Evolutionary conservation across 208 protist genomes (phyloP).

Genomic region (Leishmania turanica): DNA sequence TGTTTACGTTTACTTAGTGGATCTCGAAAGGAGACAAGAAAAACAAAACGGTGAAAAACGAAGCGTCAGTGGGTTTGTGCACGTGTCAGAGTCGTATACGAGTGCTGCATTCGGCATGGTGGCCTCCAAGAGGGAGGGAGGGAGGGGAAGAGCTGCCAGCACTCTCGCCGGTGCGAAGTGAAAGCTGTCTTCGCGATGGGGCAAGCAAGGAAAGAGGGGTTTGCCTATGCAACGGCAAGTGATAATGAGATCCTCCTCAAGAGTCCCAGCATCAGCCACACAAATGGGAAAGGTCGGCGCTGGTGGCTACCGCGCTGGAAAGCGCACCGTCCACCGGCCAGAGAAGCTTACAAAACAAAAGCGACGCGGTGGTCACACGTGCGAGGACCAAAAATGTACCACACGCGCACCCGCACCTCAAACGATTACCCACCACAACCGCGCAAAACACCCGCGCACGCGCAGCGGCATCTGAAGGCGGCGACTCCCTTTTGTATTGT

Average conservation of each 20-base stretch:
- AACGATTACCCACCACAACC: background rate
- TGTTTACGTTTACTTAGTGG: slow-evolving; percentile 3
- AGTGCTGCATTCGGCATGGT: background rate
- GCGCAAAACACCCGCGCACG: background rate
- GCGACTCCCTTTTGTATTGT: background rate
- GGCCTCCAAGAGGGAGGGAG: background rate
- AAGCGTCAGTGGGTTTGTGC: background rate
- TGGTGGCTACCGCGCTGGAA: background rate
- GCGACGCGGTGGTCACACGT: background rate
- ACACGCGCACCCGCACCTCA: background rate
- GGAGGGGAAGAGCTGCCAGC: background rate
- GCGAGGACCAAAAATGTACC: background rate
- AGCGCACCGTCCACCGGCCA: background rate
- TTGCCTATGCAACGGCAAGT: background rate
- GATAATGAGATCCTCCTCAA: background rate
- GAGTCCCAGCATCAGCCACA: background rate
- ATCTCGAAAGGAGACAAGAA: background rate
- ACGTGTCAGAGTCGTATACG: background rate
- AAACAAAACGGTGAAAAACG: background rate
- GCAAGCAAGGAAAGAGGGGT: background rate
- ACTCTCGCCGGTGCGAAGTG: background rate
- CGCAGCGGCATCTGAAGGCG: background rate
- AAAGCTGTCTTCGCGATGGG: background rate
- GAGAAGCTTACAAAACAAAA: background rate
- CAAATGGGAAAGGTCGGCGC: background rate